phyloP scores from a whole-genome alignment of 2,329 filamentous ascomycete species.

The Phialophora macrospora region DNA sequence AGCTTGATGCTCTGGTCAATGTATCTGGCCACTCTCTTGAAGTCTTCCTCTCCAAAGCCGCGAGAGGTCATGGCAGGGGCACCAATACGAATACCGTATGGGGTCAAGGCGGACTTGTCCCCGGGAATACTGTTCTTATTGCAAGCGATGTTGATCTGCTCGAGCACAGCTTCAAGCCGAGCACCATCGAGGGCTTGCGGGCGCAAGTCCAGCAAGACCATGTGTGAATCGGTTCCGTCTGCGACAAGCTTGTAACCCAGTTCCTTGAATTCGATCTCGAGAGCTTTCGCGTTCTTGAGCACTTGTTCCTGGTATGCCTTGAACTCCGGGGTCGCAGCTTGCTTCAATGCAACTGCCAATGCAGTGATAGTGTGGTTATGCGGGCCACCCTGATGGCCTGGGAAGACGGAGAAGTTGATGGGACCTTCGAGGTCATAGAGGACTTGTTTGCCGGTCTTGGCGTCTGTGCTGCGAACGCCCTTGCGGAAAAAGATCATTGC shows the following conservation, averaged over 20 bases:
- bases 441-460: constrained; percentile 87
- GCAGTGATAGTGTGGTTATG: constrained; percentile 99
- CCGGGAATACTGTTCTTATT: constrained; percentile 99
- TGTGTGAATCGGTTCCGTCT: constrained; percentile 95
- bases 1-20: constrained; percentile 82
- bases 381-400: constrained; percentile 95
- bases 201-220: constrained; percentile 93
- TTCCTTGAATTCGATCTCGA: constrained; percentile 71
- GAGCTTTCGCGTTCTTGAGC: constrained; percentile 87
- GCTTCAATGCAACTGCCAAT: constrained; percentile 90
- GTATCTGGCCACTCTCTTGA: constrained; percentile 81
- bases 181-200: constrained; percentile 86
- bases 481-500: constrained; percentile 99
- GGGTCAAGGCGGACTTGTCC: constrained; percentile 89
- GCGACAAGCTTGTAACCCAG: constrained; percentile 94
- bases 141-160: constrained; percentile 91
- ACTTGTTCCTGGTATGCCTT: constrained; percentile 92
- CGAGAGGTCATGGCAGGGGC: constrained; percentile 97
- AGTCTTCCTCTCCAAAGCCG: constrained; percentile 88
- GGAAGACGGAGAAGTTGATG: constrained; percentile 99
- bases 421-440: constrained; percentile 92
- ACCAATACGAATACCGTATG: constrained; percentile 90
- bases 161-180: constrained; percentile 85
- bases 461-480: constrained; percentile 85
- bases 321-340: constrained; percentile 89